A percentile compares a stretch with the other conserved stretches of the same genome.
Conservation (phyloP, 371 early-diverging fungal genomes). For the Parasitella parasitica region DNA sequence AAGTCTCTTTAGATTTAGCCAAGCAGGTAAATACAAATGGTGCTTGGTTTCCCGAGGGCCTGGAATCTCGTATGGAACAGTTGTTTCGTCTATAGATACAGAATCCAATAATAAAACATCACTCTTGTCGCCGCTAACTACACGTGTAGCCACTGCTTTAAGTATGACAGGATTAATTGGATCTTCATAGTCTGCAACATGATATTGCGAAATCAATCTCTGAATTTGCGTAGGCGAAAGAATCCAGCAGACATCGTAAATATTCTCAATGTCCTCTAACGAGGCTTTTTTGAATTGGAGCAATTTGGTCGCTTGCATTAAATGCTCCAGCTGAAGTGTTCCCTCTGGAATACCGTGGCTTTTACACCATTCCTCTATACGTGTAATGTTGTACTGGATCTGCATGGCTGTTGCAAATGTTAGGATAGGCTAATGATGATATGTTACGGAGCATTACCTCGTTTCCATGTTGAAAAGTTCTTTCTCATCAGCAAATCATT, state of each 20-base stretch:
- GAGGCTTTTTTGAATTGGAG: slow-evolving; percentile 92
- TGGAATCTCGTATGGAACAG: slow-evolving; percentile 50
- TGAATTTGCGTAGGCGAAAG: slow-evolving; percentile 93
- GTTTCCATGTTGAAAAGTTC: slow-evolving; percentile 87
- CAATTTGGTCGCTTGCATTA: slow-evolving; percentile 93
- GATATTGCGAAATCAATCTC: slow-evolving; percentile 86
- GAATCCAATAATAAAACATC: slow-evolving; percentile 85
- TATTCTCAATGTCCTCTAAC: slow-evolving; percentile 87
- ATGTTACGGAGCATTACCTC: slow-evolving; percentile 53
- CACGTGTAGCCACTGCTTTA: slow-evolving; percentile 80
- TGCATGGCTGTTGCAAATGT: slow-evolving; percentile 75
- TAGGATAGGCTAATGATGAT: slow-evolving; percentile 14
- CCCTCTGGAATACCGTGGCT: slow-evolving; percentile 86
- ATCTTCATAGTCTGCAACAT: slow-evolving; percentile 77
- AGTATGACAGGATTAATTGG: slow-evolving; percentile 84
- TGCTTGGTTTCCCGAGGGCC: slow-evolving; percentile 45
- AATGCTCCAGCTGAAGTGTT: slow-evolving; percentile 85
- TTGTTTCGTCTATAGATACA: slow-evolving; percentile 65
- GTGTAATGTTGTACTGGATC: slow-evolving; percentile 95
- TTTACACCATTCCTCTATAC: slow-evolving; percentile 97
- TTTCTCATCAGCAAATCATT: slow-evolving; percentile 93
- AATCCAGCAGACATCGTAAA: slow-evolving; percentile 95
- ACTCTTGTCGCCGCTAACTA: slow-evolving; percentile 75
- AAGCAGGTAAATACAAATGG: slow-evolving; percentile 53
- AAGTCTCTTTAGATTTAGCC: slow-evolving; percentile 28